Percentiles rank a stretch among this genome's conserved stretches.
phyloP scores from a whole-genome alignment of 2,329 filamentous ascomycete species.

The Hirsutella rhossiliensis region DNA sequence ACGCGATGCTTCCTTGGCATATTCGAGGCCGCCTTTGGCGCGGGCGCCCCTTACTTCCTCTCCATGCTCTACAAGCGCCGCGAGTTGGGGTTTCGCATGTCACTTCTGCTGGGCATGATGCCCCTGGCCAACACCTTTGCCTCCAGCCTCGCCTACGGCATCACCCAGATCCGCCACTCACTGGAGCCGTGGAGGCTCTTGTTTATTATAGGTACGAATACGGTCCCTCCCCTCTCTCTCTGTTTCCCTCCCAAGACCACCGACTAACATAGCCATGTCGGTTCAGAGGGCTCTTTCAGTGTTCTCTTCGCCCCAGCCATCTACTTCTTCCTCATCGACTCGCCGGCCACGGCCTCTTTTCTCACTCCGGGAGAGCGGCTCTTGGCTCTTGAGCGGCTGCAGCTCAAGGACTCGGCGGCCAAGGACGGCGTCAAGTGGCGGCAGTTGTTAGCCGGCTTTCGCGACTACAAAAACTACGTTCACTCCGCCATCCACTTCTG shows the following conservation, averaged over 20 bases:
- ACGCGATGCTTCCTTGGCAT: slow-evolving; percentile 14
- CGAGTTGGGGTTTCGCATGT: slow-evolving; percentile 17
- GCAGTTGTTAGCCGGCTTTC: slow-evolving; percentile 20
- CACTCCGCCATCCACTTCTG: slow-evolving; percentile 25
- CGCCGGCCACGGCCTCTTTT: slow-evolving; percentile 15
- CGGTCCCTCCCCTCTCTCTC: background rate
- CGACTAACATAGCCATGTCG: too few relatives aligned
- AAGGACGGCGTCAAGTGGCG: slow-evolving; percentile 9
- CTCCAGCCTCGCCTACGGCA: slow-evolving; percentile 19
- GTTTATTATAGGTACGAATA: slow-evolving; percentile 13
- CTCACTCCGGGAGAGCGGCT: slow-evolving; percentile 15
- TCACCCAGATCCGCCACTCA: slow-evolving; percentile 13
- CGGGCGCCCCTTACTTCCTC: slow-evolving; percentile 17
- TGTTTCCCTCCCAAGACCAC: too few relatives aligned
- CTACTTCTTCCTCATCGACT: slow-evolving; percentile 18
- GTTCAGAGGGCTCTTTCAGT: slow-evolving; percentile 14
- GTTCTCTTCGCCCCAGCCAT: slow-evolving; percentile 14
- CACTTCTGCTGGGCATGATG: slow-evolving; percentile 14
- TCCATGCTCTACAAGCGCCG: slow-evolving; percentile 20
- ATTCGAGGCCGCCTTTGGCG: slow-evolving; percentile 14
- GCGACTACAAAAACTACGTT: slow-evolving; percentile 22
- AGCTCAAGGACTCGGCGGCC: slow-evolving; percentile 5
- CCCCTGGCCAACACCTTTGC: slow-evolving; percentile 21
- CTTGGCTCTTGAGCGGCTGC: slow-evolving; percentile 9
- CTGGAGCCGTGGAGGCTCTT: slow-evolving; percentile 17